Percentiles rank a stretch among this genome's conserved stretches.
These are phyloP conservation scores for Colletotrichum tropicicola DNA, from an alignment of 2,329 filamentous ascomycete species.

Conservation along the genomic window DNA sequence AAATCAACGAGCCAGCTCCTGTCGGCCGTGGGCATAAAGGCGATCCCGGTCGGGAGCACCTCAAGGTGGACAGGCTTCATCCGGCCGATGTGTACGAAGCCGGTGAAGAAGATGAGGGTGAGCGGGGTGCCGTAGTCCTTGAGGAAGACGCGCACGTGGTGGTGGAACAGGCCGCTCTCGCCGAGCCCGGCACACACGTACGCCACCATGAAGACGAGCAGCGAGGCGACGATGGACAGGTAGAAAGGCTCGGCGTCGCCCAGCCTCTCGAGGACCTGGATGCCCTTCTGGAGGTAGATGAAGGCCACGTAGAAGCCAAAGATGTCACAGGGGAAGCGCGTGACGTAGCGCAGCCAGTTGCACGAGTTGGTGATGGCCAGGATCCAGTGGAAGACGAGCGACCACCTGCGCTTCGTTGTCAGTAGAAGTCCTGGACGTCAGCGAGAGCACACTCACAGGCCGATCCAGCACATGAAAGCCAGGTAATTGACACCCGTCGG, in stretches of 20 bases:
- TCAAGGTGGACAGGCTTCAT: slow-evolving; percentile 78
- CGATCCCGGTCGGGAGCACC: slow-evolving; percentile 76
- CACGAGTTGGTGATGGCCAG: slow-evolving; percentile 87
- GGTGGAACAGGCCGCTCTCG: slow-evolving; percentile 75
- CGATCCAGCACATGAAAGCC: slow-evolving; percentile 92
- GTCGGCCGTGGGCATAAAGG: slow-evolving; percentile 81
- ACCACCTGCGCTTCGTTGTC: slow-evolving; percentile 70
- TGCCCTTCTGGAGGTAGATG: slow-evolving; percentile 91
- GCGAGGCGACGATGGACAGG: slow-evolving; percentile 77
- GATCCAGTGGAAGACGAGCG: slow-evolving; percentile 84
- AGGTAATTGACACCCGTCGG: slow-evolving; percentile 83
- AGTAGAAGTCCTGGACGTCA: background rate
- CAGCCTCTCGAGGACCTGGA: slow-evolving; percentile 83
- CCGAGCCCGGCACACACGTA: slow-evolving; percentile 80
- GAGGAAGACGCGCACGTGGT: slow-evolving; percentile 81
- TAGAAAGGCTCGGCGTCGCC: slow-evolving; percentile 76
- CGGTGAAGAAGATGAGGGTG: slow-evolving; percentile 87
- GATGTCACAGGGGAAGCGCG: slow-evolving; percentile 90
- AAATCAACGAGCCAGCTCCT: slow-evolving; percentile 83
- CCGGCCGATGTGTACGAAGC: slow-evolving; percentile 86
- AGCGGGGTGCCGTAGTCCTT: slow-evolving; percentile 90
- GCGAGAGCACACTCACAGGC: slow-evolving; percentile 62
- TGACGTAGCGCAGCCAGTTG: slow-evolving; percentile 89
- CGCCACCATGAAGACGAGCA: slow-evolving; percentile 81
- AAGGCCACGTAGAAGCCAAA: slow-evolving; percentile 95